A percentile compares a stretch with the other conserved stretches of the same genome.
Conservation (phyloP, 2,329 filamentous ascomycete species). For the Coniella lustricola region DNA sequence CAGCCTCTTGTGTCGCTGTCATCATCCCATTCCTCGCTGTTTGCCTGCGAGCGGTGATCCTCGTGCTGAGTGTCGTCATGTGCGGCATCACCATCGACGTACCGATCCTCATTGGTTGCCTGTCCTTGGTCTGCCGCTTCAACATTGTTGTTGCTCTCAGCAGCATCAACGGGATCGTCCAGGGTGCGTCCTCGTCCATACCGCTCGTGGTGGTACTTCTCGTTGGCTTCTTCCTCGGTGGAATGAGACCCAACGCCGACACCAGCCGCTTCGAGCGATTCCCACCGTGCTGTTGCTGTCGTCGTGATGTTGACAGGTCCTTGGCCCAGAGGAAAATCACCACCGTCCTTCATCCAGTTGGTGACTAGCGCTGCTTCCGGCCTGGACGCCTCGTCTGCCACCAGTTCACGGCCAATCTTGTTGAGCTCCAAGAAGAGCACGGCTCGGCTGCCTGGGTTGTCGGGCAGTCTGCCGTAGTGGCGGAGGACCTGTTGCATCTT, state of each 20-base stretch:
- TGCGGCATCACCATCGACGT: not conserved
- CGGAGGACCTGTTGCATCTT: slow-evolving; percentile 15
- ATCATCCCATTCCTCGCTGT: not conserved
- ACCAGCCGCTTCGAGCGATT: too few species aligned
- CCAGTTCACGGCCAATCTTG: slow-evolving; percentile 8
- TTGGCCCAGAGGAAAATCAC: slow-evolving; percentile 1
- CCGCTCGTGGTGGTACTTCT: too few species aligned
- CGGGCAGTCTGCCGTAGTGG: slow-evolving; percentile 9
- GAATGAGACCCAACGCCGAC: too few species aligned
- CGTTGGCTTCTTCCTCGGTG: too few species aligned
- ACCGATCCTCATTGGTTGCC: not conserved
- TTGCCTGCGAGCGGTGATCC: not conserved
- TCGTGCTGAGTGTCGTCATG: not conserved
- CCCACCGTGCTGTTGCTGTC: not conserved
- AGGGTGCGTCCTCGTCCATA: not conserved
- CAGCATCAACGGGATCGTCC: not conserved
- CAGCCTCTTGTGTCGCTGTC: not conserved
- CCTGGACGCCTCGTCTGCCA: not conserved
- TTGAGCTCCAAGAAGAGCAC: slow-evolving; percentile 13
- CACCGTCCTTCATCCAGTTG: slow-evolving; percentile 11
- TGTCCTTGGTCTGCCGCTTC: not conserved
- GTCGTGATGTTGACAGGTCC: not conserved
- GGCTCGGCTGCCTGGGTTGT: slow-evolving; percentile 6
- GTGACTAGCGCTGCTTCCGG: slow-evolving; percentile 5
- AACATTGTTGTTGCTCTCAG: too few species aligned